These are phyloP conservation scores for Amphirosellinia nigrospora DNA, from an alignment of 495 filamentous ascomycete species.

Conservation along the genomic window DNA sequence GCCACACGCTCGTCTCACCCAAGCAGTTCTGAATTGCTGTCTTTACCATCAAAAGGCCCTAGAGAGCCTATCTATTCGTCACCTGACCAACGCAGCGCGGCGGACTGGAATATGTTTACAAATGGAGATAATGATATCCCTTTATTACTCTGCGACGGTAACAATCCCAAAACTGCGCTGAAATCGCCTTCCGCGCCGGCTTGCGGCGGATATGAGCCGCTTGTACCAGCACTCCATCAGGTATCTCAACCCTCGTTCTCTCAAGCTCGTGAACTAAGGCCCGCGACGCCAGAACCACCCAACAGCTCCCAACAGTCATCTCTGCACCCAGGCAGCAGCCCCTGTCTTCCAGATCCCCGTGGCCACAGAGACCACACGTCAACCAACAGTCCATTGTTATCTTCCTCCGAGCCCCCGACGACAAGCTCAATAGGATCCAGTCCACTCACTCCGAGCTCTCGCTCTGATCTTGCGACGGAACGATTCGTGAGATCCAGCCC, in stretches of 20 bases:
- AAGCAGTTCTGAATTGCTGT: neutral
- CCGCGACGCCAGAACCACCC: neutral
- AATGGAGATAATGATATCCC: neutral
- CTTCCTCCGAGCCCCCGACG: neutral
- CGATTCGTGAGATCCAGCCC: too few species aligned
- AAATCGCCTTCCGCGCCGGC: too few species aligned
- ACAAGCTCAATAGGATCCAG: neutral
- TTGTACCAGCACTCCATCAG: too few species aligned
- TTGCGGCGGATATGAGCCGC: too few species aligned
- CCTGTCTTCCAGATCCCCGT: too few species aligned
- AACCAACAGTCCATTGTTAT: too few species aligned
- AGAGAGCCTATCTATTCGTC: neutral
- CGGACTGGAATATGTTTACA: slow-evolving; percentile 1
- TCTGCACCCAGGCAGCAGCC: neutral
- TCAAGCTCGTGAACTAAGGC: neutral
- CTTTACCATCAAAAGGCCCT: neutral
- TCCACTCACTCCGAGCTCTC: too few species aligned
- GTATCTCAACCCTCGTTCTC: neutral
- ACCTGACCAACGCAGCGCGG: neutral
- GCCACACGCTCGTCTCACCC: neutral
- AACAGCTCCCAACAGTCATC: neutral
- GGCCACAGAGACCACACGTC: too few species aligned
- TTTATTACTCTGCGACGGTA: neutral
- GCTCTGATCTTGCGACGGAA: too few species aligned
- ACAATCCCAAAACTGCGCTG: too few species aligned